Evolutionary conservation across 441 rosid genomes (phyloP), one percentile per base, ranked within the genome.

Genomic region (Dalechampia spathulata): DNA sequence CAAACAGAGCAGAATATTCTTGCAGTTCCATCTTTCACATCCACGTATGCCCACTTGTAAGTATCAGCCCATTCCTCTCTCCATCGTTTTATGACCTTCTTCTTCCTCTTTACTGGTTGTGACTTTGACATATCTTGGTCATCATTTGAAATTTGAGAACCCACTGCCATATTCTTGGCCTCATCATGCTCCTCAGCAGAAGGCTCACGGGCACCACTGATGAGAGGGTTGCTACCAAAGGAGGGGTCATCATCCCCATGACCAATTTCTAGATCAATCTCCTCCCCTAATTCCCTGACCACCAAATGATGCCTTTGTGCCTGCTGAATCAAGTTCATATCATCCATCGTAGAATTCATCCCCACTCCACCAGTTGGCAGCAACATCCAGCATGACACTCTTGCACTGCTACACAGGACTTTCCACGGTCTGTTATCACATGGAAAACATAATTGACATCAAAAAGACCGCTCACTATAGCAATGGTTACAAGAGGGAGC

Each of bases 51-150:
- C 99, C 99, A 94, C 78, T 90, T 90, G 78, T 90, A 94, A 3
- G 99, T 94, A 67, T 90, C 99, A 54, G 99, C 97, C 99, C 99
- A 94, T 77, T 94, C 99, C 78, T 94, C 99, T 78, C 99, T 86
- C 99, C 99, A 94, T 72, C 96, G 75, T 72, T 94, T 90, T 16
- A 94, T 95, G 53, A 94, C 99, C 63, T 94, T 94, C 70, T 94
- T 94, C 86, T 90, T 94, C 70, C 96, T 87, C 73, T 90, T 94
- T 1, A 60, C 65, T 0, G 96, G 79, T 30, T 75, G 86, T 11
- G 67, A 63, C 75, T 84, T 90, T 19, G 83, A 81, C 65, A 76
- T 75, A 61, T 90, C 93, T 55, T 82, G 94, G 63, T 83, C 97
- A 59, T 79, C 95, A 19, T 55, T 66, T 4, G 86, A 66, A 12